Percentiles rank a stretch among this genome's conserved stretches.
Conservation (phyloP, 23 red algal species). For the Gracilaria gracilis region DNA sequence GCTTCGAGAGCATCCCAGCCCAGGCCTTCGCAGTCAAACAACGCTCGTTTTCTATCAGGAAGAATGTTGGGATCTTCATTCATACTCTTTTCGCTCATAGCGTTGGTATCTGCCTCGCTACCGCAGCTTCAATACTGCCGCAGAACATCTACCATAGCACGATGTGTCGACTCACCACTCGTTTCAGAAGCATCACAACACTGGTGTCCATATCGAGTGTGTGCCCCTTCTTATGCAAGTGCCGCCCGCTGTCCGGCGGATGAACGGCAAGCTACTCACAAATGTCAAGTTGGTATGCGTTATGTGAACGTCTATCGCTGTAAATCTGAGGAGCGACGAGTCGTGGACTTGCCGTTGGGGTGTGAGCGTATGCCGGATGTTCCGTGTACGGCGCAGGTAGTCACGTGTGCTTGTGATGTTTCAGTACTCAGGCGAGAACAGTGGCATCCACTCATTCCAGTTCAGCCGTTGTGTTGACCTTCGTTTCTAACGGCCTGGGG, state of each 20-base stretch:
- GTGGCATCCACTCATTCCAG: conserved; percentile 18
- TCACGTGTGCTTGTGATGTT: conserved; percentile 22
- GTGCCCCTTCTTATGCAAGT: background rate
- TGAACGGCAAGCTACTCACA: conserved; percentile 22
- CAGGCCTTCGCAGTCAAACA: background rate
- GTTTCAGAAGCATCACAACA: conserved; percentile 6
- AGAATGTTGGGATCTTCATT: background rate
- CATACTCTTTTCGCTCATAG: background rate
- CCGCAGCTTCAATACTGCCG: conserved; percentile 31
- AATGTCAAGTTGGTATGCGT: conserved; percentile 9
- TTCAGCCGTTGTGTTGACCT: conserved; percentile 12
- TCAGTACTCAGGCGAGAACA: conserved; percentile 20
- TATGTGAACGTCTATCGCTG: conserved; percentile 30
- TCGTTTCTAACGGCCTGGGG: background rate
- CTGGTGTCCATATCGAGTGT: conserved; percentile 46
- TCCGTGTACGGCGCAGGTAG: conserved; percentile 1
- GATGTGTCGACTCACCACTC: conserved; percentile 36
- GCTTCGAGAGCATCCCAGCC: background rate
- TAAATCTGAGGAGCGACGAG: background rate
- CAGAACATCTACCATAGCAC: conserved; percentile 13
- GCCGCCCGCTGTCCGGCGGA: conserved; percentile 15
- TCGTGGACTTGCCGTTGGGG: conserved; percentile 9
- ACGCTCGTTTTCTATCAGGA: background rate
- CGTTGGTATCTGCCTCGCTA: background rate
- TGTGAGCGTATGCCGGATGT: background rate